These are phyloP conservation scores for Fusarium foetens DNA, from an alignment of 2,329 filamentous ascomycete genomes.

Conservation along the genomic window DNA sequence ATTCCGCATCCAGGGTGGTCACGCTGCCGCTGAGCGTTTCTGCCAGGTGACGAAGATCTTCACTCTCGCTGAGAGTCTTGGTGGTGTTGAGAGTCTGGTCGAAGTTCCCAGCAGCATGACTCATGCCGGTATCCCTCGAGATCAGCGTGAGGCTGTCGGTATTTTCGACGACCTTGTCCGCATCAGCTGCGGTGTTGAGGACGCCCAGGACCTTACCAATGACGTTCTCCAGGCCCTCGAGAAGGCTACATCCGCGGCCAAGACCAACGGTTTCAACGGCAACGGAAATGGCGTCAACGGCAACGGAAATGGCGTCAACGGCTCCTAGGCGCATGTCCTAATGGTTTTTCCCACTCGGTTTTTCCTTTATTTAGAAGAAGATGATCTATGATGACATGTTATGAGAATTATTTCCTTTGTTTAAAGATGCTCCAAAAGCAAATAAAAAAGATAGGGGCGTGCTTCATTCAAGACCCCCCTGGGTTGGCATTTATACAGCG, in stretches of 20 bases:
- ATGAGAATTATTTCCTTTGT: conserved; percentile 34
- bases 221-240: conserved; percentile 88
- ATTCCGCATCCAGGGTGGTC: conserved; percentile 91
- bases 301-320: conserved; percentile 45
- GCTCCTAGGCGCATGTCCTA: conserved; percentile 27
- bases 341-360: conserved; percentile 1
- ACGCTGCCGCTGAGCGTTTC: conserved; percentile 88
- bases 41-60: conserved; percentile 91
- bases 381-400: conserved; percentile 32
- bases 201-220: conserved; percentile 81
- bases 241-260: conserved; percentile 65
- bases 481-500: conserved; percentile 37
- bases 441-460: conserved; percentile 24
- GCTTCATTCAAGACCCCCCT: conserved; percentile 10
- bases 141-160: conserved; percentile 89
- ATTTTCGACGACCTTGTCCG: conserved; percentile 95
- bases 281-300: conserved; percentile 31
- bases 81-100: conserved; percentile 90
- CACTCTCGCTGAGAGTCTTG: conserved; percentile 90
- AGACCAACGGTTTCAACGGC: conserved; percentile 47
- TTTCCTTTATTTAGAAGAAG: conserved; percentile 23
- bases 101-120: conserved; percentile 98
- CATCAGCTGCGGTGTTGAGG: conserved; percentile 94
- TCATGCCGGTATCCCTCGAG: conserved; percentile 91
- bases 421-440: conserved; percentile 17